phyloP scores from a whole-genome alignment of 306 rosid species.

The Casuarina cunninghamiana region DNA sequence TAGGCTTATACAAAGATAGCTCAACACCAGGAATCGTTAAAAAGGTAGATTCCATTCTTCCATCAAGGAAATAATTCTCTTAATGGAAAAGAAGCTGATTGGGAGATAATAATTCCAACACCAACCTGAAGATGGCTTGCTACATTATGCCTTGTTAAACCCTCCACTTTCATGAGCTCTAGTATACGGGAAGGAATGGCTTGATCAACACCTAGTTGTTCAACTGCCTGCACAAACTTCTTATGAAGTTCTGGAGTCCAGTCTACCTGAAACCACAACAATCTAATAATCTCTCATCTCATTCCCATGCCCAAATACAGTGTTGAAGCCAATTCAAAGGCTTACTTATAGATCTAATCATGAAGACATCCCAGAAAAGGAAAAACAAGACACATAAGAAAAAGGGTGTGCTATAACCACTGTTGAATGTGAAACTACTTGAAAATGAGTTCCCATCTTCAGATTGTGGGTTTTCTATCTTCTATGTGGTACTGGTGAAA shows the following conservation, averaged over 20 bases:
- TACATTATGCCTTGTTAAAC: slow-evolving; percentile 93
- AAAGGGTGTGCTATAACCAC: not conserved
- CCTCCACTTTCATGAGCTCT: slow-evolving; percentile 88
- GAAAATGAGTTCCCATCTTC: too few relatives aligned
- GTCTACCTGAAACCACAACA: slow-evolving; percentile 70
- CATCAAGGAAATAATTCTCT: not conserved
- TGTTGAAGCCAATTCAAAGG: not conserved
- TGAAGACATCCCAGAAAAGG: not conserved
- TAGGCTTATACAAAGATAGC: not conserved
- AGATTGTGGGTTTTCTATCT: too few relatives aligned
- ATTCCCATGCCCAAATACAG: not conserved
- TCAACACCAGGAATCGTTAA: not conserved
- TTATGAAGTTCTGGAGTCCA: slow-evolving; percentile 92
- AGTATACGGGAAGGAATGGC: slow-evolving; percentile 99
- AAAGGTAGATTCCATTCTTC: not conserved
- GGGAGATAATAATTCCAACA: slow-evolving; percentile 21
- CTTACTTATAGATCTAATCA: not conserved
- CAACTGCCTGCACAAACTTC: slow-evolving; percentile 89
- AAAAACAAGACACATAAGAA: not conserved
- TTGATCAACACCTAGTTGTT: slow-evolving; percentile 89
- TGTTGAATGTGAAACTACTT: not conserved
- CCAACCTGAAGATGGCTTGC: slow-evolving; percentile 99
- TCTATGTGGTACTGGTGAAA: not conserved
- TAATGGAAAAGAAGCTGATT: slow-evolving; percentile 7
- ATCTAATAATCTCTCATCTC: slow-evolving; percentile 14